Conservation (phyloP, 2,329 filamentous ascomycete species). For the Ophiostoma sp. region DNA sequence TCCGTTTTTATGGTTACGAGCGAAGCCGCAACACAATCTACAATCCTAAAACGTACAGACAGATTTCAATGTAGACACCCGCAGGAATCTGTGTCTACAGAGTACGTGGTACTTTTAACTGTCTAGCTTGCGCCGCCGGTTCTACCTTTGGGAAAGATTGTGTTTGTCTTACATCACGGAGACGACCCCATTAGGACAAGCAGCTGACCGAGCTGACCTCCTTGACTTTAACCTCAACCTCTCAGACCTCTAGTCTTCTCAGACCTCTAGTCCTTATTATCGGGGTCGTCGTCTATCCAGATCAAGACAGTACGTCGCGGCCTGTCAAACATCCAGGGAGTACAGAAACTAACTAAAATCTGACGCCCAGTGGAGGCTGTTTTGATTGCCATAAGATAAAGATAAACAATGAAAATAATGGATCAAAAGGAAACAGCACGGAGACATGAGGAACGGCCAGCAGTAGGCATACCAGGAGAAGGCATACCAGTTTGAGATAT, state of each 20-base stretch:
- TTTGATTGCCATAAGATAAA: background rate
- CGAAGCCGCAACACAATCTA: background rate
- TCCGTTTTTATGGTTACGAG: background rate
- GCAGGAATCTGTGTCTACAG: background rate
- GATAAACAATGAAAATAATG: background rate
- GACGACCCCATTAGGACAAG: too few relatives aligned
- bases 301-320: background rate
- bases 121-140: background rate
- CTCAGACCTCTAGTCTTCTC: too few relatives aligned
- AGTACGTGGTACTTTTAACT: too few relatives aligned
- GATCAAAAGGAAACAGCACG: background rate
- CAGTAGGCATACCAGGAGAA: background rate
- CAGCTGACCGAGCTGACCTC: too few relatives aligned
- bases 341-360: background rate
- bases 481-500: background rate
- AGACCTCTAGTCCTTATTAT: too few relatives aligned
- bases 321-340: background rate
- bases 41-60: background rate
- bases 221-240: too few relatives aligned
- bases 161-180: too few relatives aligned
- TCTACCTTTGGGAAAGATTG: too few relatives aligned
- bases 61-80: background rate
- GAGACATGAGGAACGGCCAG: background rate
- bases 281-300: background rate
- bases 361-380: background rate